These are phyloP conservation scores for Didymella pomorum DNA, from an alignment of 2,329 filamentous ascomycete genomes.

Conservation along the genomic window DNA sequence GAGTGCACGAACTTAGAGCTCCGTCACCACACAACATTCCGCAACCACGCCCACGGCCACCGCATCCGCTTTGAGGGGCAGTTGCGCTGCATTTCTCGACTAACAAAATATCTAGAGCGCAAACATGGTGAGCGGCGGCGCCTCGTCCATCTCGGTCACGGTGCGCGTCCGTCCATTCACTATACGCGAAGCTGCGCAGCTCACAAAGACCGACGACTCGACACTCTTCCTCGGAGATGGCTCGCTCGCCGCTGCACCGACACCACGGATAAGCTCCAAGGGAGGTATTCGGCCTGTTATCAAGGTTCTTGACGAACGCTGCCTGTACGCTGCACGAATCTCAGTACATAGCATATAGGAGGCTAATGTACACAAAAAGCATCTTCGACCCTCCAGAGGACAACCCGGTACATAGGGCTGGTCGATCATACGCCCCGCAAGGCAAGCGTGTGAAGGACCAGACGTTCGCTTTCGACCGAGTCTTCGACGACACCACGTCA, in stretches of 20 bases:
- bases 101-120: conserved; percentile 26
- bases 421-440: conserved; percentile 71
- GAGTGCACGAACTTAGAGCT: conserved; percentile 11
- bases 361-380: conserved; percentile 64
- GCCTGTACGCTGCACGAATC: conserved; percentile 71
- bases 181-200: conserved; percentile 92
- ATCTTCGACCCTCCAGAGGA: conserved; percentile 98
- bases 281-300: conserved; percentile 84
- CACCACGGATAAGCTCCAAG: conserved; percentile 84
- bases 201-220: conserved; percentile 81
- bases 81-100: conserved; percentile 26
- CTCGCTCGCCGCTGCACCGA: conserved; percentile 84
- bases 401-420: conserved; percentile 87
- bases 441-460: conserved; percentile 97
- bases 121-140: conserved; percentile 53
- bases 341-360: conserved; percentile 3
- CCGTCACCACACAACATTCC: conserved; percentile 35
- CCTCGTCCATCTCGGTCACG: conserved; percentile 60
- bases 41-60: conserved; percentile 31
- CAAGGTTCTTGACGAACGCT: conserved; percentile 95
- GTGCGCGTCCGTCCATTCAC: conserved; percentile 73
- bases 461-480: conserved; percentile 93
- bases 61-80: conserved; percentile 18
- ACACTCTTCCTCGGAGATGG: conserved; percentile 96
- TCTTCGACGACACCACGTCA: conserved; percentile 94